Evolutionary conservation across 2,329 filamentous ascomycete species (phyloP).

Genomic region (Byssothecium circinans): DNA sequence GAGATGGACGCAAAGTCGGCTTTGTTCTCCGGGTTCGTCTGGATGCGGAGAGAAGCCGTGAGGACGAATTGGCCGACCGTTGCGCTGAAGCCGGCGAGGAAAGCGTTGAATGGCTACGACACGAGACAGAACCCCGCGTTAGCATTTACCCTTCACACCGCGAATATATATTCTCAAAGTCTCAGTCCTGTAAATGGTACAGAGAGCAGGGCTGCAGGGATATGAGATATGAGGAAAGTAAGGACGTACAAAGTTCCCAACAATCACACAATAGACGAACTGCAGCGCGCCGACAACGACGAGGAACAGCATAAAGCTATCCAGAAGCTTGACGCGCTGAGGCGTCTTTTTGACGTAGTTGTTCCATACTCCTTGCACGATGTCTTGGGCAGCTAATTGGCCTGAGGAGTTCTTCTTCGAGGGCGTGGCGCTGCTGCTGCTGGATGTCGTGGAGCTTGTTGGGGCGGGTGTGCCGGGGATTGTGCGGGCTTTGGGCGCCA

Average conservation of each 20-base stretch:
- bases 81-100: slow-evolving; percentile 90
- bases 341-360: slow-evolving; percentile 81
- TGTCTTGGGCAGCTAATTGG: slow-evolving; percentile 53
- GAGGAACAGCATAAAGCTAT: slow-evolving; percentile 87
- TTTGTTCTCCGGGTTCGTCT: slow-evolving; percentile 84
- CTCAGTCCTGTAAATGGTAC: background rate
- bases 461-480: slow-evolving; percentile 14
- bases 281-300: slow-evolving; percentile 84
- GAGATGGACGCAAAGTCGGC: slow-evolving; percentile 74
- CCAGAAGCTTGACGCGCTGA: slow-evolving; percentile 88
- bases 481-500: slow-evolving; percentile 39
- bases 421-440: slow-evolving; percentile 11
- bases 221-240: background rate
- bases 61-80: slow-evolving; percentile 98
- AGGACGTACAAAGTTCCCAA: slow-evolving; percentile 85
- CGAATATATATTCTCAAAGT: background rate
- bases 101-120: slow-evolving; percentile 91
- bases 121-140: background rate
- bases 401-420: slow-evolving; percentile 28
- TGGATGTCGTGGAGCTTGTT: slow-evolving; percentile 13
- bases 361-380: slow-evolving; percentile 70
- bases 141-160: background rate
- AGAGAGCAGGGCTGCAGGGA: background rate
- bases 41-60: slow-evolving; percentile 86
- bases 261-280: slow-evolving; percentile 88